Percentiles rank a stretch among this genome's conserved stretches.
Evolutionary conservation across 2,329 filamentous ascomycete genomes (phyloP).

Genomic region (Fusarium globosum): DNA sequence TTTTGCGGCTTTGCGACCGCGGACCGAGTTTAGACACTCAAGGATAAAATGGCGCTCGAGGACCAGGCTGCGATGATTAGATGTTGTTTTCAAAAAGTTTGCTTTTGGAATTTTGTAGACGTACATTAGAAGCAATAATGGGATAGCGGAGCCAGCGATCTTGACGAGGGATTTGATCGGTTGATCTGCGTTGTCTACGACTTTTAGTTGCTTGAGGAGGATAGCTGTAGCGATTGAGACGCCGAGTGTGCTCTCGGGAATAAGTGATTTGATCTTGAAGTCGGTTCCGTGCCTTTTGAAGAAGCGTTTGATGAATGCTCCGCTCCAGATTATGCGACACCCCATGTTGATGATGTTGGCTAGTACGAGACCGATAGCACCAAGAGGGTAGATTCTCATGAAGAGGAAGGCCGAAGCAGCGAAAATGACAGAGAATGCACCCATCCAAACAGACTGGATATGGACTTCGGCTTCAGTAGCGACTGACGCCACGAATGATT

Average conservation of each 20-base stretch:
- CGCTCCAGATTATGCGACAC: slow-evolving; percentile 85
- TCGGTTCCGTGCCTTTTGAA: slow-evolving; percentile 60
- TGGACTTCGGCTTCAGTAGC: slow-evolving; percentile 81
- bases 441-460: slow-evolving; percentile 85
- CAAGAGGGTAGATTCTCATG: slow-evolving; percentile 74
- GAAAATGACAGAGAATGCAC: slow-evolving; percentile 80
- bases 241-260: slow-evolving; percentile 45
- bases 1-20: slow-evolving; percentile 48
- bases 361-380: slow-evolving; percentile 82
- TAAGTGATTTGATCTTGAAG: slow-evolving; percentile 42
- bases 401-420: slow-evolving; percentile 79
- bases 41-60: slow-evolving; percentile 66
- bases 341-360: slow-evolving; percentile 93
- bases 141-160: slow-evolving; percentile 61
- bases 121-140: slow-evolving; percentile 69
- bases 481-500: slow-evolving; percentile 92
- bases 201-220: slow-evolving; percentile 43
- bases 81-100: slow-evolving; percentile 28
- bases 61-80: slow-evolving; percentile 58
- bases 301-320: slow-evolving; percentile 74
- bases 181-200: slow-evolving; percentile 38
- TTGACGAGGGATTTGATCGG: slow-evolving; percentile 56
- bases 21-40: slow-evolving; percentile 60
- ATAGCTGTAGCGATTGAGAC: slow-evolving; percentile 45
- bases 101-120: slow-evolving; percentile 51